A percentile compares a stretch with the other conserved stretches of the same genome.
These are phyloP conservation scores for Aureobasidium sp. DNA, from an alignment of 2,329 filamentous ascomycete species.

Conservation along the genomic window DNA sequence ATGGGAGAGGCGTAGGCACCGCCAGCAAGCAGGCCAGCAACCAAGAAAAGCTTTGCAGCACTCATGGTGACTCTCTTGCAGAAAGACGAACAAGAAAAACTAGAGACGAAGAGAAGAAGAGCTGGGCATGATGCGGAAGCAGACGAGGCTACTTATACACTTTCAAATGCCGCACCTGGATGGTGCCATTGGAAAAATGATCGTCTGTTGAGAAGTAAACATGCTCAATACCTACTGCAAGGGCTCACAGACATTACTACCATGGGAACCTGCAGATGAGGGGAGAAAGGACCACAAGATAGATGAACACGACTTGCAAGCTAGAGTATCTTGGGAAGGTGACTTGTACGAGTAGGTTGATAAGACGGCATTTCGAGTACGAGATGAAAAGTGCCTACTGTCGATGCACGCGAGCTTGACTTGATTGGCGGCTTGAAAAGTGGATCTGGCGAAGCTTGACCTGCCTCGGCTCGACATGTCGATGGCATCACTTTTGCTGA, in stretches of 20 bases:
- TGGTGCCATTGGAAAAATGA: not conserved
- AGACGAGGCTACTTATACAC: not conserved
- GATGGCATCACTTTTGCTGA: not conserved
- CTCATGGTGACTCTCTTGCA: constrained; percentile 15
- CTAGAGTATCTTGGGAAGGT: constrained; percentile 10
- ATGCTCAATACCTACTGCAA: not conserved
- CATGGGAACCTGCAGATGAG: not conserved
- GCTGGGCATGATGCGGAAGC: not conserved
- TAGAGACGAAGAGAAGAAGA: too few relatives aligned
- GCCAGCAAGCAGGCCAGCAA: constrained; percentile 12
- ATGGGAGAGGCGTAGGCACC: constrained; percentile 8
- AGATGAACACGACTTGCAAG: not conserved
- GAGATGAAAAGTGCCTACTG: not conserved
- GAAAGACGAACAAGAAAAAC: too few relatives aligned
- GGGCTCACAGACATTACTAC: not conserved
- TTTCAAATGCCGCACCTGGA: not conserved
- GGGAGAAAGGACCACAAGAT: too few relatives aligned
- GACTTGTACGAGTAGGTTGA: not conserved
- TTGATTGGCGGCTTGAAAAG: constrained; percentile 10
- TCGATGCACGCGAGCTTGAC: not conserved
- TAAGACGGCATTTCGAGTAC: constrained; percentile 3
- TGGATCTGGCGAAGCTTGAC: too few relatives aligned
- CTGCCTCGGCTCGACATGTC: not conserved
- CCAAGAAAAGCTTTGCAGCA: constrained; percentile 12
- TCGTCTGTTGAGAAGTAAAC: constrained; percentile 3